These are phyloP conservation scores for Ephemerocybe angulata DNA, from an alignment of 768 basidiomycete genomes.

Conservation along the genomic window DNA sequence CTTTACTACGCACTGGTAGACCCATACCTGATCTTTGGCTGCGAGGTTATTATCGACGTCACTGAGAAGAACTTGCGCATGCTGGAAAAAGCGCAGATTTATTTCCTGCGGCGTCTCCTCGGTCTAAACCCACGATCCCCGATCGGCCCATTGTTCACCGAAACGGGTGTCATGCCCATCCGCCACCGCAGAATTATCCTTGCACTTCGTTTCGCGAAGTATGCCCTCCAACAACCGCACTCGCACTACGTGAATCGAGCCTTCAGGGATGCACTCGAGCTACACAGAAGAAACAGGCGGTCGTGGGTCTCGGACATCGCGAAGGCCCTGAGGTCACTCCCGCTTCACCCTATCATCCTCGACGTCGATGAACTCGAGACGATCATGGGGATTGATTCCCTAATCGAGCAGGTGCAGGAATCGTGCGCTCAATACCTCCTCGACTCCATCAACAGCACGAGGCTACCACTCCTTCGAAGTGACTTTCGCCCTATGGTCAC, in stretches of 20 bases:
- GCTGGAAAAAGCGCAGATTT: slow-evolving; percentile 16
- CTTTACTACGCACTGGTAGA: neutral
- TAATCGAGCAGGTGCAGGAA: neutral
- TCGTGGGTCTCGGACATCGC: slow-evolving; percentile 1
- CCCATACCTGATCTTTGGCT: neutral
- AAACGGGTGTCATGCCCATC: slow-evolving; percentile 23
- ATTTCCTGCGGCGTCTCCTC: slow-evolving; percentile 20
- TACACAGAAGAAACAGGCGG: neutral
- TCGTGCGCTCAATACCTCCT: neutral
- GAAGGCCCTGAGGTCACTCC: neutral
- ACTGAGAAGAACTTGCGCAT: slow-evolving; percentile 1
- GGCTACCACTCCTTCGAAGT: neutral
- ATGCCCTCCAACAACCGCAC: slow-evolving; percentile 10
- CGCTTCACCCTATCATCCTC: neutral
- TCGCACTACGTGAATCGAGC: neutral
- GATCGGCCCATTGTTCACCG: slow-evolving; percentile 18
- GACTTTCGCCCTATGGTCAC: neutral
- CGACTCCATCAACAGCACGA: neutral
- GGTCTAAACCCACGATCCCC: slow-evolving; percentile 13
- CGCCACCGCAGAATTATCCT: slow-evolving; percentile 15
- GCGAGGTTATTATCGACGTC: neutral
- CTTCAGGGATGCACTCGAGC: neutral
- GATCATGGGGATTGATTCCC: neutral
- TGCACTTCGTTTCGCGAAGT: slow-evolving; percentile 17
- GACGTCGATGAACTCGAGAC: neutral